Conservation (phyloP, 2,329 filamentous ascomycete genomes). For the Aspergillus luchuensis region DNA sequence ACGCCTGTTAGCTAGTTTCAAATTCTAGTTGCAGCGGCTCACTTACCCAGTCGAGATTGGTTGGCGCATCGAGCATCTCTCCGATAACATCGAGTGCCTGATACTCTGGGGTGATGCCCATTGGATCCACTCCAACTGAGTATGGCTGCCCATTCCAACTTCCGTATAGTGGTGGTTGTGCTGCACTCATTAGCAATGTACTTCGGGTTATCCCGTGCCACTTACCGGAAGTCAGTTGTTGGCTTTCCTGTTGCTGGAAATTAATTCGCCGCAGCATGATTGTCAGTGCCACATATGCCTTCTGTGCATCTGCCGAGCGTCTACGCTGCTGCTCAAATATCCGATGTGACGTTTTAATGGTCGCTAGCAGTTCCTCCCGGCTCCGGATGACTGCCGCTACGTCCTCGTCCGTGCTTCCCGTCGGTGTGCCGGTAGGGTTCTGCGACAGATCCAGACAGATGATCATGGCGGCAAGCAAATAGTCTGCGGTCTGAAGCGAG, state of each 20-base stretch:
- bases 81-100: constrained; percentile 32
- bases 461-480: constrained; percentile 63
- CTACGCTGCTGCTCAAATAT: constrained; percentile 29
- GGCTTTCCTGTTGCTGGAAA: not conserved
- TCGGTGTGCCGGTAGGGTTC: constrained; percentile 16
- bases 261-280: constrained; percentile 33
- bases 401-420: constrained; percentile 11
- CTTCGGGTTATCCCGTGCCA: not conserved
- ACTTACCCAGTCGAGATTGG: constrained; percentile 39
- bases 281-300: constrained; percentile 29
- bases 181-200: constrained; percentile 3
- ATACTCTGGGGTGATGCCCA: constrained; percentile 10
- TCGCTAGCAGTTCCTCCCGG: constrained; percentile 27
- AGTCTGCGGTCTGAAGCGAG: constrained; percentile 62
- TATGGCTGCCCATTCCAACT: constrained; percentile 13
- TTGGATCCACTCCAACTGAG: not conserved
- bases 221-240: not conserved
- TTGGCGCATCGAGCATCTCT: constrained; percentile 37
- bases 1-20: constrained; percentile 9
- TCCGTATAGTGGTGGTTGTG: constrained; percentile 19
- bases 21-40: not conserved
- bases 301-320: constrained; percentile 32
- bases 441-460: constrained; percentile 52
- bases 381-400: constrained; percentile 17
- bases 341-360: constrained; percentile 30